Evolutionary conservation across 495 filamentous ascomycete genomes (phyloP).

Genomic region (Daldinia decipiens): DNA sequence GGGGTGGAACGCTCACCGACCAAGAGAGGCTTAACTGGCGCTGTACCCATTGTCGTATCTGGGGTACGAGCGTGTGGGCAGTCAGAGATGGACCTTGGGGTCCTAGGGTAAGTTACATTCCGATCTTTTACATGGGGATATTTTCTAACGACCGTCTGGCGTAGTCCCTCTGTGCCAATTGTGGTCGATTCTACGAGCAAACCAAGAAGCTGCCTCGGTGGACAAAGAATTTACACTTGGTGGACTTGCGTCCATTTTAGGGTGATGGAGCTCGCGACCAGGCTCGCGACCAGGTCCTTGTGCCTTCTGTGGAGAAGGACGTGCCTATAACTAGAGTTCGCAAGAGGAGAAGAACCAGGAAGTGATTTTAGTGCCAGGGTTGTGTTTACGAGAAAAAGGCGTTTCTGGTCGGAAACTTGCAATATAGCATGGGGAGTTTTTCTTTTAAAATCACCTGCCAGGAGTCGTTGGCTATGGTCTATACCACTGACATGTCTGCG

Average conservation of each 20-base stretch:
- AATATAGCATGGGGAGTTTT: conserved; percentile 28
- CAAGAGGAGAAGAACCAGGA: conserved; percentile 1
- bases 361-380: neutral
- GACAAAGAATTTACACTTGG: conserved; percentile 77
- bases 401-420: conserved; percentile 29
- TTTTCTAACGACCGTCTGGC: conserved; percentile 25
- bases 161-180: conserved; percentile 93
- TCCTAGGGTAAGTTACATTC: conserved; percentile 71
- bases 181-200: conserved; percentile 87
- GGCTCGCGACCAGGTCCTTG: neutral
- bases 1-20: conserved; percentile 76
- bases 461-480: conserved; percentile 43
- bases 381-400: conserved; percentile 29
- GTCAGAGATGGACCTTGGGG: conserved; percentile 91
- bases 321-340: neutral
- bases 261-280: neutral
- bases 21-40: conserved; percentile 87
- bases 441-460: conserved; percentile 16
- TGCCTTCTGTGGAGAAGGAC: neutral
- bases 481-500: conserved; percentile 38
- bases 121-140: conserved; percentile 1
- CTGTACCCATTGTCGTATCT: conserved; percentile 88
- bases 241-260: conserved; percentile 55
- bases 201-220: conserved; percentile 85
- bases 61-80: conserved; percentile 92